Conservation (phyloP, 441 rosid genomes). For the Mallotus japonicus region DNA sequence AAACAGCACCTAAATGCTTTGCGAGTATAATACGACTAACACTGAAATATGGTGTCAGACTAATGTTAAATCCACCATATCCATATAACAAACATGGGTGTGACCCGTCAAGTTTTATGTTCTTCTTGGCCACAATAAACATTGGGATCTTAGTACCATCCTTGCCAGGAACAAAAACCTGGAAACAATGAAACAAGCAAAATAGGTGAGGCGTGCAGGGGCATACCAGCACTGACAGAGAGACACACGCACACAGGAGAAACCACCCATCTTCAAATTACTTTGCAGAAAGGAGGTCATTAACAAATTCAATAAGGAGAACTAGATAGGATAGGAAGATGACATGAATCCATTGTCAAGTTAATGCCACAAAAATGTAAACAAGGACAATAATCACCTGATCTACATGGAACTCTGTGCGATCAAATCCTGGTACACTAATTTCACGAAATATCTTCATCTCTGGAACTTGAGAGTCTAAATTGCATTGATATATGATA, state of each 20-base stretch:
- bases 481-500: conserved; percentile 75
- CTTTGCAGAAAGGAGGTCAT: background rate
- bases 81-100: conserved; percentile 89
- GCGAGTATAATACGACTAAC: conserved; percentile 60
- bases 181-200: conserved; percentile 16
- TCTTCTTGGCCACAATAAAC: conserved; percentile 71
- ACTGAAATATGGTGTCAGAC: conserved; percentile 77
- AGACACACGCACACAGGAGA: background rate
- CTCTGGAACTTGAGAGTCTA: conserved; percentile 53
- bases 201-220: background rate
- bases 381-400: conserved; percentile 50
- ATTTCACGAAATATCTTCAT: conserved; percentile 84
- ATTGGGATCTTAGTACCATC: conserved; percentile 84
- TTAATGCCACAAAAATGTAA: conserved; percentile 12
- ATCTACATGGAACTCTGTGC: conserved; percentile 60
- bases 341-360: background rate
- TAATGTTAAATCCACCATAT: conserved; percentile 93
- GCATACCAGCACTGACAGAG: background rate
- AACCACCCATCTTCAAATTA: background rate
- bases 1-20: conserved; percentile 74
- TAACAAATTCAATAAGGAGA: background rate
- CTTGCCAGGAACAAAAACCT: conserved; percentile 84
- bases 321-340: background rate
- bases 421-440: conserved; percentile 71
- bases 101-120: conserved; percentile 72